A percentile compares a stretch with the other conserved stretches of the same genome.
Evolutionary conservation across 2,329 filamentous ascomycete species (phyloP).

Genomic region (Sporothrix brasiliensis): DNA sequence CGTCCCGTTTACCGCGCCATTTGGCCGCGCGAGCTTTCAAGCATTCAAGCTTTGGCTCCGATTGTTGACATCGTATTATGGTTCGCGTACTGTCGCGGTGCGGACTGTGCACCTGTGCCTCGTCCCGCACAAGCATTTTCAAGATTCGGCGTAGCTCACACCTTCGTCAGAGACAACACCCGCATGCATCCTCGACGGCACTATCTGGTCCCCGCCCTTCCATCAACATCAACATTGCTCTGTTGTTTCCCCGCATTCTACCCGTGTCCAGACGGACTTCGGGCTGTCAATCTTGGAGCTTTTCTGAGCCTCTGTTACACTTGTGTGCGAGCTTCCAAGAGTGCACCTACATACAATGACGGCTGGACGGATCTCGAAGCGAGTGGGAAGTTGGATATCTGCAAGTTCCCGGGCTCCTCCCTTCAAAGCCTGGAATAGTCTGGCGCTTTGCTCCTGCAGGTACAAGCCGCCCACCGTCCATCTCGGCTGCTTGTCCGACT

Average conservation of each 20-base stretch:
- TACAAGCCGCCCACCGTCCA: neutral
- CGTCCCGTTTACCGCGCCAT: constrained; percentile 1
- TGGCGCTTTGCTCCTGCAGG: neutral
- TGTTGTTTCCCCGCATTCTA: neutral
- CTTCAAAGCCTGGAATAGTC: neutral
- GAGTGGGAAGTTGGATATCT: constrained; percentile 2
- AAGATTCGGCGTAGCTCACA: neutral
- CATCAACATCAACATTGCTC: neutral
- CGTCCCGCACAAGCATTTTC: neutral
- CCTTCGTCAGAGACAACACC: neutral
- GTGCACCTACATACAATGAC: neutral
- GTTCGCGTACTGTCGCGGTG: neutral
- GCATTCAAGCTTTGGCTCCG: neutral
- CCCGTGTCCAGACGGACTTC: neutral
- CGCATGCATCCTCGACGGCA: constrained; percentile 7
- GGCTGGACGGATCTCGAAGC: neutral
- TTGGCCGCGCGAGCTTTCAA: neutral
- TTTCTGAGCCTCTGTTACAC: neutral
- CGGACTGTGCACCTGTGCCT: too few relatives aligned
- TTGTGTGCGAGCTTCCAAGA: neutral
- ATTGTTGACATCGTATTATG: constrained; percentile 8
- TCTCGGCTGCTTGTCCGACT: neutral
- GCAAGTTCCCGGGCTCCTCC: neutral
- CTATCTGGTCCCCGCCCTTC: neutral
- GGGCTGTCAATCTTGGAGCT: neutral